Conservation (phyloP, 2,329 filamentous ascomycete genomes). For the Grosmannia huntii region DNA sequence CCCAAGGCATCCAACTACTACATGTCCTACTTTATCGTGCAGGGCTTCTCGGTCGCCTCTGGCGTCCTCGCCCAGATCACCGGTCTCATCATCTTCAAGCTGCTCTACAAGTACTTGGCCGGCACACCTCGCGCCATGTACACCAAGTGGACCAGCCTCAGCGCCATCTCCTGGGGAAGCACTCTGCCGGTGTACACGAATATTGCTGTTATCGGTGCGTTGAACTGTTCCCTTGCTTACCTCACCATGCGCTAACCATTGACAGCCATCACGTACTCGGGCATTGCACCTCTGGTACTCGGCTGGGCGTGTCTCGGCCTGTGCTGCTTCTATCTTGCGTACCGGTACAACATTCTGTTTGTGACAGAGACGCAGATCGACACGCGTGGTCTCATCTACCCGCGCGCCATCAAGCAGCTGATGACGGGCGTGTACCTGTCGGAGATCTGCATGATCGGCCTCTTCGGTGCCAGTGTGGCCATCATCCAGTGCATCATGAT, state of each 20-base stretch:
- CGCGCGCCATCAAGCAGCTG: slow-evolving; percentile 78
- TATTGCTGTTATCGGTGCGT: slow-evolving; percentile 63
- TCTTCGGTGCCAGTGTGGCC: slow-evolving; percentile 58
- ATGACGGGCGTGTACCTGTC: slow-evolving; percentile 71
- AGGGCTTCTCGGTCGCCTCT: slow-evolving; percentile 70
- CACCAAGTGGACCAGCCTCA: slow-evolving; percentile 60
- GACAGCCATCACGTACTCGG: slow-evolving; percentile 61
- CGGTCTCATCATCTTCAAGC: slow-evolving; percentile 60
- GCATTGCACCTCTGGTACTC: slow-evolving; percentile 75
- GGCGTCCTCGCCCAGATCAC: slow-evolving; percentile 57
- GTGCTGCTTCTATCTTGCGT: slow-evolving; percentile 70
- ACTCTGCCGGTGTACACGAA: slow-evolving; percentile 72
- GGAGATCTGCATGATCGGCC: slow-evolving; percentile 67
- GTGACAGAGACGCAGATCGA: slow-evolving; percentile 71
- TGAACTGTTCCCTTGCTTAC: no score
- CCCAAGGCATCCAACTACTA: slow-evolving; percentile 89
- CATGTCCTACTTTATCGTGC: slow-evolving; percentile 86
- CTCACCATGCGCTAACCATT: slow-evolving; percentile 9
- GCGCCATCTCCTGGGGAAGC: slow-evolving; percentile 71
- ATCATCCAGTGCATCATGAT: slow-evolving; percentile 62
- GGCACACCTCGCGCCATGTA: slow-evolving; percentile 73
- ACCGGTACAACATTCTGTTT: slow-evolving; percentile 78
- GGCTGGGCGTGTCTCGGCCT: slow-evolving; percentile 71
- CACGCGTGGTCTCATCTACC: slow-evolving; percentile 84
- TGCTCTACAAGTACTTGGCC: slow-evolving; percentile 63